These are phyloP conservation scores for Omphalotus olearius DNA, from an alignment of 1,284 basidiomycete genomes.

Conservation along the genomic window DNA sequence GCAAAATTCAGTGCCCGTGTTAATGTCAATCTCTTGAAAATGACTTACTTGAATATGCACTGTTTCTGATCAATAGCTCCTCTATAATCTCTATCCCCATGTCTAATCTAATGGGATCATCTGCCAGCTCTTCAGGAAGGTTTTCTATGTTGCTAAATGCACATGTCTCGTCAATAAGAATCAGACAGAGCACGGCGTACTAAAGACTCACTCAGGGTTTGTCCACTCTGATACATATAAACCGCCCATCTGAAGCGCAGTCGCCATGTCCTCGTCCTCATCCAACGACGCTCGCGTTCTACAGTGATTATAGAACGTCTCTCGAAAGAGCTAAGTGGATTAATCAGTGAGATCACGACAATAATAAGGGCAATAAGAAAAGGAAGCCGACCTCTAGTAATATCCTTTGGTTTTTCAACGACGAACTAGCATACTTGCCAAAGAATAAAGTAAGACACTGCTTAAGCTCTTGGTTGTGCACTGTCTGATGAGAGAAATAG, in stretches of 20 bases:
- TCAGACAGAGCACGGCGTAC: conserved; percentile 37
- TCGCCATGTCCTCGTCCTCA: conserved; percentile 65
- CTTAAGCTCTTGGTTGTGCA: conserved; percentile 74
- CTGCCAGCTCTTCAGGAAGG: conserved; percentile 20
- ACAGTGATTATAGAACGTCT: conserved; percentile 56
- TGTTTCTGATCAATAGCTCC: conserved; percentile 41
- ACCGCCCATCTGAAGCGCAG: conserved; percentile 60
- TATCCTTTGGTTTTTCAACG: conserved; percentile 62
- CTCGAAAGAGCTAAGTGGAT: conserved; percentile 65
- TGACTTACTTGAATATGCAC: conserved; percentile 38
- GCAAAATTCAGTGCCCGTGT: not conserved
- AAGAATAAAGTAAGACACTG: conserved; percentile 89
- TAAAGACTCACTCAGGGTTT: conserved; percentile 62
- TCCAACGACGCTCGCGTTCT: conserved; percentile 59
- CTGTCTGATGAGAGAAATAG: conserved; percentile 80
- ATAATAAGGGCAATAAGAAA: not conserved
- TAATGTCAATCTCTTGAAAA: not conserved
- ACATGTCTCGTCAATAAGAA: not conserved
- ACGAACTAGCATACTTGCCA: conserved; percentile 80
- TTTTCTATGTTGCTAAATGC: not conserved
- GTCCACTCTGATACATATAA: conserved; percentile 82
- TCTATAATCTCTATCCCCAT: conserved; percentile 21
- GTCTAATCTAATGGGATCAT: conserved; percentile 10
- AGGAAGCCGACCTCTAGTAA: conserved; percentile 57
- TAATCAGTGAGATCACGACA: not conserved